Base-by-base conservation (phyloP, 148 eudicot genomes). In the Fagopyrum tataricum region DNA sequence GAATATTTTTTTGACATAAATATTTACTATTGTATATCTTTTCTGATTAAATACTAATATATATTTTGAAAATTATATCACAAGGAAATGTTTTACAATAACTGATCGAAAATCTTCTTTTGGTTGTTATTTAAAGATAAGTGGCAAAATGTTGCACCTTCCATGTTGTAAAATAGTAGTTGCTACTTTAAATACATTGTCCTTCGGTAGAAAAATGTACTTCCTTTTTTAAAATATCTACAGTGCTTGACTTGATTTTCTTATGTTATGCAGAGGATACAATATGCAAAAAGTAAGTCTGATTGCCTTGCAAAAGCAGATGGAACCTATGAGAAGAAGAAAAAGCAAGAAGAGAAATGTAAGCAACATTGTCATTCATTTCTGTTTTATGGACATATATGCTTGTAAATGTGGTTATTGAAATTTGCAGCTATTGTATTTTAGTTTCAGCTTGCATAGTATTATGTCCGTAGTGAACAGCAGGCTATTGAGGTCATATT, bases 271-370 rank as follows among this genome's bases (percentile, higher is more conserved):
- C 89, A 94, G 98, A 83, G 97, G 76, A 88, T 94, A 74, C 97
- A 94, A 78, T 94, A 94, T 84, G 97, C 98, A 8, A 94, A 91
- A 84, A n/a, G 81, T 46, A 89, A 94, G 84, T 94, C 98, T 48
- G 96, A 91, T 76, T 91, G 97, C 73, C 77, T 94, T 73, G 96
- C 96, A 47, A 91, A 88, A 84, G 97, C 85, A 12, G 97, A 94
- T 79, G 96, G 90, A 13, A 82, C 89, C 70, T 91, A 23, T 80
- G 96, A 89, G 48, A 87, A 85, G 82, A 89, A 86, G 84, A 94
- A 80, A 87, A 94, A 89, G 77, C 94, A 87, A 83, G 97, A 94
- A 41, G 98, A 94, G 47, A 90, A 91, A 84, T 90, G 97, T 89
- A 79, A 8, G 26, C 31, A 3, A 12, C 52, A 20, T 2, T 58